These are phyloP conservation scores for Elaeis guineensis DNA, from an alignment of 176 grass and related monocot species.

Conservation along the genomic window DNA sequence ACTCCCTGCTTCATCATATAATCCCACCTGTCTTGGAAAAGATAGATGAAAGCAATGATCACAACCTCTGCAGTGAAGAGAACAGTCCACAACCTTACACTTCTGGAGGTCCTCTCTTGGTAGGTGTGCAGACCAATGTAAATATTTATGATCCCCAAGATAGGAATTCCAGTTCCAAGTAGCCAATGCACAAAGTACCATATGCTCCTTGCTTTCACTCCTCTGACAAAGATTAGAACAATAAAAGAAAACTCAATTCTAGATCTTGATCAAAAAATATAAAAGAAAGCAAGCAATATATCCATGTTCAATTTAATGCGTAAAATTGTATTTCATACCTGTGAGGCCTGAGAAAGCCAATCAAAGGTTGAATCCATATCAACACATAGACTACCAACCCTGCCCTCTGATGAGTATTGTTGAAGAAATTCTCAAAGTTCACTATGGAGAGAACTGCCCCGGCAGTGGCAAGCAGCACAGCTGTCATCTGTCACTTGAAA, in stretches of 20 bases:
- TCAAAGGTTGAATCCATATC: slow-evolving; percentile 82
- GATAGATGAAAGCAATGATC: slow-evolving; percentile 7
- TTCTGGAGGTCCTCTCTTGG: slow-evolving; percentile 5
- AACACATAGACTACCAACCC: slow-evolving; percentile 66
- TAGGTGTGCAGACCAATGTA: slow-evolving; percentile 73
- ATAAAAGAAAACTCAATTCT: no score
- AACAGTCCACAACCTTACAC: neutral
- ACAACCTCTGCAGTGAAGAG: slow-evolving; percentile 8
- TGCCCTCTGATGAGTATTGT: slow-evolving; percentile 75
- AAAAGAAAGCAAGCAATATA: no score
- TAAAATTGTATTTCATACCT: slow-evolving; percentile 27
- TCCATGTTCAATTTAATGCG: no score
- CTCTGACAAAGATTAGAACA: slow-evolving; percentile 17
- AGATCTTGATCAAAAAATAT: no score
- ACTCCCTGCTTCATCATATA: slow-evolving; percentile 31
- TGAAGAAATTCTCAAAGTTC: slow-evolving; percentile 92
- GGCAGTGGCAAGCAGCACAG: slow-evolving; percentile 60
- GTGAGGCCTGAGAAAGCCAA: slow-evolving; percentile 80
- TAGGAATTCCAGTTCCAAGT: slow-evolving; percentile 42
- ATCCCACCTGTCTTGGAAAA: slow-evolving; percentile 7
- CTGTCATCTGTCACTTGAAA: slow-evolving; percentile 37
- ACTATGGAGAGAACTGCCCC: slow-evolving; percentile 60
- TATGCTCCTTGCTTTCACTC: slow-evolving; percentile 51
- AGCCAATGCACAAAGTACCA: slow-evolving; percentile 88
- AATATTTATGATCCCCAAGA: slow-evolving; percentile 54